Evolutionary conservation across 2,329 filamentous ascomycete genomes (phyloP).

Genomic region (Sclerotinia glacialis): DNA sequence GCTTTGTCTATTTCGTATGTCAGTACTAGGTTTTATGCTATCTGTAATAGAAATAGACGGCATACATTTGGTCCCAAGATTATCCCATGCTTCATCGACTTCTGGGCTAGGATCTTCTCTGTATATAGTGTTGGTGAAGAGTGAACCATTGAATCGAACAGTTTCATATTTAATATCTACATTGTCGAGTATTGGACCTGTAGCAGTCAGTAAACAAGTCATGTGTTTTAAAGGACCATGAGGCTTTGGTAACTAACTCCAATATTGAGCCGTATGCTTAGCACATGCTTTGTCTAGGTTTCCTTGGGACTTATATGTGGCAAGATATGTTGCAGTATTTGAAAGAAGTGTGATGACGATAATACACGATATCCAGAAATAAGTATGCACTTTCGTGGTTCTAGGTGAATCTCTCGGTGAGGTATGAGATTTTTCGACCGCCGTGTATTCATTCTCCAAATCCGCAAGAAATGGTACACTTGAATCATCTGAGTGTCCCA

Average conservation of each 20-base stretch:
- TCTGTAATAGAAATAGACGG: too few species aligned
- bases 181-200: constrained; percentile 42
- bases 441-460: background rate
- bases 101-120: constrained; percentile 6
- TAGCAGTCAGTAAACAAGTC: background rate
- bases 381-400: background rate
- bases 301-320: background rate
- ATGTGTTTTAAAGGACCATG: background rate
- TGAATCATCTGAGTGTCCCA: constrained; percentile 17
- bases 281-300: constrained; percentile 3
- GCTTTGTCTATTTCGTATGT: constrained; percentile 1
- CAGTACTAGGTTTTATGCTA: background rate
- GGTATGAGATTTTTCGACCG: background rate
- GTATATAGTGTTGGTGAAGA: constrained; percentile 12
- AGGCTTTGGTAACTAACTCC: background rate
- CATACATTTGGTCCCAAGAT: constrained; percentile 37
- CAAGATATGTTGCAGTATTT: constrained; percentile 1
- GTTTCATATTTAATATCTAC: constrained; percentile 44
- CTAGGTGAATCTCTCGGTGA: background rate
- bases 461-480: constrained; percentile 10
- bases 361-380: constrained; percentile 6
- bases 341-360: background rate
- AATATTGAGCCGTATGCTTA: constrained; percentile 11
- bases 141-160: constrained; percentile 30
- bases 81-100: constrained; percentile 9